Base-by-base conservation (phyloP, 306 rosid species). In the Cicer yamashitae region DNA sequence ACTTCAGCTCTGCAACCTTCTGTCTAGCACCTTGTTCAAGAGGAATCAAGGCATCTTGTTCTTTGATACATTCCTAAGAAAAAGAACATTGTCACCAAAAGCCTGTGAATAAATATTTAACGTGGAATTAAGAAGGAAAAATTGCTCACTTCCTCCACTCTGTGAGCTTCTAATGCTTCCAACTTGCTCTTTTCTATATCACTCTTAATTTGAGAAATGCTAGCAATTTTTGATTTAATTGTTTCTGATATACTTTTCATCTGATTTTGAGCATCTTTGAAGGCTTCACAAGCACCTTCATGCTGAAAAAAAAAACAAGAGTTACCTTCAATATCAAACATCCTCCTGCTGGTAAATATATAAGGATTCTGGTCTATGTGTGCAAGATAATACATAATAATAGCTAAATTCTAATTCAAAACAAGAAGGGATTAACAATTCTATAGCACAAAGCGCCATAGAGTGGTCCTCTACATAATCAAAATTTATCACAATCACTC, bases 11-110 rank as follows among this genome's bases (percentile, higher is more conserved):
- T n/a, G 96, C 90, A 82, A 92, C 96, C 87, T 92, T 92, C 79
- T 90, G 99, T 74, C 99, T 92, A 47, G 99, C 93, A 84, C 84
- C 88, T 84, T 90, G 97, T 84, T 94, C 99, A n/a, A 85, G 77
- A 77, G 96, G 96, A 88, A 89, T 87, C 79, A 91, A 41, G 44
- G 86, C 80, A 70, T 87, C 98, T 88, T 90, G 97, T 82, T 92
- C 88, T 78, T 77, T 86, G 61, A 86, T 81, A 78, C 89, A 82
- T 37, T 90, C 90, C 98, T 94, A 7, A 58, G 76, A 70, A 80
- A 71, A 69, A 77, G 22, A 57, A 7, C n/a, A 74, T n/a, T 46
- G 20, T 86, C 69, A 84, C 52, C 69, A 60, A 37, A 67, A 66
- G 61, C 75, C 58, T 18, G 53, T 48, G 39, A 12, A 39, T 15